phyloP scores from a whole-genome alignment of 371 early-diverging fungal species.

The Syncephalis plumigaleata region DNA sequence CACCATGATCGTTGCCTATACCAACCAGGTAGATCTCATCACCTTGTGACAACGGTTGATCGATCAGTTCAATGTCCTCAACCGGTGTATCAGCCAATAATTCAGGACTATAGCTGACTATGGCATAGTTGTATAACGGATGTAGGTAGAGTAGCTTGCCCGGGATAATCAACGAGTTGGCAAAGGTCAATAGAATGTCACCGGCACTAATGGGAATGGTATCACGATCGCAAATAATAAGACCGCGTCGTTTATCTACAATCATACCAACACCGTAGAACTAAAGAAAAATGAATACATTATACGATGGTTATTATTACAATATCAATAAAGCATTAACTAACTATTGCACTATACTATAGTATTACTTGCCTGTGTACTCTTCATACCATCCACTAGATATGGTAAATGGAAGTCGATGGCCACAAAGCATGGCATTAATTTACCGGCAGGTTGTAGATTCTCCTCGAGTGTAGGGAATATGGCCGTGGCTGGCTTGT shows the following conservation, averaged over 20 bases:
- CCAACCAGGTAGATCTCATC: slow-evolving; percentile 46
- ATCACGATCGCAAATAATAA: slow-evolving; percentile 62
- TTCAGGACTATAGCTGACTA: slow-evolving; percentile 51
- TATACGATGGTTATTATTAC: too few species aligned
- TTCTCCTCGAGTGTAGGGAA: slow-evolving; percentile 34
- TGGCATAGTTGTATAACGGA: slow-evolving; percentile 66
- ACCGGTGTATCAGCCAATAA: slow-evolving; percentile 45
- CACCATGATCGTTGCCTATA: slow-evolving; percentile 26
- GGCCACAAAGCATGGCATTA: slow-evolving; percentile 51
- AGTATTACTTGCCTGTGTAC: slow-evolving; percentile 16
- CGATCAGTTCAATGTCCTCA: slow-evolving; percentile 22
- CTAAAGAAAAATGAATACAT: too few species aligned
- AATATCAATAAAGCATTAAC: too few species aligned
- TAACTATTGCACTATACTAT: too few species aligned
- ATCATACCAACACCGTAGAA: slow-evolving; percentile 61
- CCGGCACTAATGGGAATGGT: slow-evolving; percentile 59
- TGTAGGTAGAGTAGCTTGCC: slow-evolving; percentile 52
- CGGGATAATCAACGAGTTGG: slow-evolving; percentile 50
- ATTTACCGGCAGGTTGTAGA: slow-evolving; percentile 33
- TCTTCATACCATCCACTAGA: slow-evolving; percentile 49
- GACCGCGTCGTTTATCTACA: slow-evolving; percentile 46
- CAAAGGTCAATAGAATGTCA: slow-evolving; percentile 61
- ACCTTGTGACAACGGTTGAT: slow-evolving; percentile 29
- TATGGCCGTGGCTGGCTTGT: slow-evolving; percentile 37
- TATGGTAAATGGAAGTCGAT: slow-evolving; percentile 52